A percentile compares a stretch with the other conserved stretches of the same genome.
These are phyloP conservation scores for Neoconidiobolus thromboides DNA, from an alignment of 371 early-diverging fungal genomes.

Conservation along the genomic window DNA sequence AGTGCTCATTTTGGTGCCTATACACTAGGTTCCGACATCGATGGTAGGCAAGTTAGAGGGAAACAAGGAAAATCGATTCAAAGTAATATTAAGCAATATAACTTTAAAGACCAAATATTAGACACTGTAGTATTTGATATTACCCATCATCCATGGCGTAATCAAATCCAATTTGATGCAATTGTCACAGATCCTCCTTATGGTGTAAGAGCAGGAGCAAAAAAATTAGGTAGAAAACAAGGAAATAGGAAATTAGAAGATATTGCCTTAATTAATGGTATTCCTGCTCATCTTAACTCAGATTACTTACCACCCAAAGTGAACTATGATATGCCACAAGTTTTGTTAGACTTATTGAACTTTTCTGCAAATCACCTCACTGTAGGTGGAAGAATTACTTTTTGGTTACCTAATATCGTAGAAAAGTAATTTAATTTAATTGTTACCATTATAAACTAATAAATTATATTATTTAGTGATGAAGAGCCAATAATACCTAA, in stretches of 20 bases:
- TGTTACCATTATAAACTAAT: no score
- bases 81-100: constrained; percentile 72
- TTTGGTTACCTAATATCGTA: constrained; percentile 86
- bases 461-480: no score
- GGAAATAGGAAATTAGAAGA: constrained; percentile 28
- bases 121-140: constrained; percentile 77
- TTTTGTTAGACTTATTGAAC: constrained; percentile 58
- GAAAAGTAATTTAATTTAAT: constrained; percentile 35
- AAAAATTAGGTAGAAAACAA: constrained; percentile 60
- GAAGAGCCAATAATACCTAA: constrained; percentile 37
- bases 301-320: constrained; percentile 69
- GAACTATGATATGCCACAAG: constrained; percentile 85
- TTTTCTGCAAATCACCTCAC: constrained; percentile 66
- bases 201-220: constrained; percentile 94
- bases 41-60: constrained; percentile 93
- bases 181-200: constrained; percentile 87
- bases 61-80: constrained; percentile 39
- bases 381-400: constrained; percentile 78
- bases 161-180: constrained; percentile 52
- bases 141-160: constrained; percentile 74
- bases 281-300: constrained; percentile 29
- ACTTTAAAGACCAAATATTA: constrained; percentile 42
- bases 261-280: constrained; percentile 35
- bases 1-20: constrained; percentile 84
- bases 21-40: constrained; percentile 89